phyloP scores from a whole-genome alignment of 805 yeast species.

The Candida saitoana region DNA sequence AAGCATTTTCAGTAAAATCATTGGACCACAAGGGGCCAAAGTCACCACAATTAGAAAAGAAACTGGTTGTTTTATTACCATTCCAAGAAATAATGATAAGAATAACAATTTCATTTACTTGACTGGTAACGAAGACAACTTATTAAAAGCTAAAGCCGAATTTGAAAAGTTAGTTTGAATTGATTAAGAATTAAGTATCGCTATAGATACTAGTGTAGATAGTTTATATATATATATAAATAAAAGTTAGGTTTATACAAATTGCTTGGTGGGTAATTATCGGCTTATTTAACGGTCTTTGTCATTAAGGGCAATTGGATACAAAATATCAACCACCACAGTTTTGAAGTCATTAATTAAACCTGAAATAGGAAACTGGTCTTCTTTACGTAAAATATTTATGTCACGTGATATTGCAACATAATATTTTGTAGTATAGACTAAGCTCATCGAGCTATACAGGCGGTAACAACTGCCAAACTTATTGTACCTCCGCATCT shows the following conservation, averaged over 20 bases:
- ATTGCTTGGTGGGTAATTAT: no score
- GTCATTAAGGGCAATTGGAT: no score
- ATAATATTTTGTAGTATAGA: neutral
- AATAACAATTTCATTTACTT: constrained; percentile 52
- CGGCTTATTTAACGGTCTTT: no score
- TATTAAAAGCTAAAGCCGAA: constrained; percentile 29
- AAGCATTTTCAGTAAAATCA: constrained; percentile 54
- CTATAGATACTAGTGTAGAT: no score
- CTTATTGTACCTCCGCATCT: neutral
- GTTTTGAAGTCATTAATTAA: no score
- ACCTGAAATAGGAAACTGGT: no score
- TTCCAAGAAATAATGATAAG: constrained; percentile 58
- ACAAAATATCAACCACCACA: no score
- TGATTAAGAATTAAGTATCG: no score
- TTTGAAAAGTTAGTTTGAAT: constrained; percentile 13
- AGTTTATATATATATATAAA: no score
- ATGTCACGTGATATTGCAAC: constrained; percentile 2
- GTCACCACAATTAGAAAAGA: constrained; percentile 57
- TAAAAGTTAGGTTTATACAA: no score
- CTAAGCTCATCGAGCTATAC: neutral
- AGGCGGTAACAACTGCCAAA: neutral
- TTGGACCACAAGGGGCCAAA: constrained; percentile 75
- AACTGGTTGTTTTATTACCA: constrained; percentile 54
- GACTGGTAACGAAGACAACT: constrained; percentile 55
- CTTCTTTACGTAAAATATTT: no score